phyloP scores from a whole-genome alignment of 2,329 filamentous ascomycete species.

The Aspergillus arachidicola region DNA sequence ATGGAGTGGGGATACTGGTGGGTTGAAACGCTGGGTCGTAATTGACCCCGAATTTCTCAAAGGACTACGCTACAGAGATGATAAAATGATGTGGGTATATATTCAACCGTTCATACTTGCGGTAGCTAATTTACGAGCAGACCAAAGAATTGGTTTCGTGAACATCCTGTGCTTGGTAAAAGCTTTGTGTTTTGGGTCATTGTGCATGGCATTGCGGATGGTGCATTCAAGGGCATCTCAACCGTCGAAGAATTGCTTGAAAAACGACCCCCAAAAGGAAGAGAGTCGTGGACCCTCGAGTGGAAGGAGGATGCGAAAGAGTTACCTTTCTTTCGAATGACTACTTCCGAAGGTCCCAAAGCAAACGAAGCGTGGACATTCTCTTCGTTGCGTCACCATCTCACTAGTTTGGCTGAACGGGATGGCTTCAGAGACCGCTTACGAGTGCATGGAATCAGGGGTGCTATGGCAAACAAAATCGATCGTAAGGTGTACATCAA shows the following conservation, averaged over 20 bases:
- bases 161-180: too few species aligned
- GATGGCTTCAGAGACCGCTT: constrained; percentile 7
- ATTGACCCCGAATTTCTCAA: constrained; percentile 24
- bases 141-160: too few species aligned
- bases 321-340: constrained; percentile 19
- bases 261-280: constrained; percentile 12
- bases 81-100: too few species aligned
- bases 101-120: too few species aligned
- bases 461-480: constrained; percentile 6
- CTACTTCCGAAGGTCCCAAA: constrained; percentile 13
- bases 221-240: background rate
- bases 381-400: constrained; percentile 14
- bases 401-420: constrained; percentile 1
- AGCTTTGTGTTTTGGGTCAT: too few species aligned
- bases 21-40: constrained; percentile 18
- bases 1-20: constrained; percentile 10
- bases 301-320: constrained; percentile 13
- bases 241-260: constrained; percentile 19
- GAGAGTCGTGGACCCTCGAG: constrained; percentile 23
- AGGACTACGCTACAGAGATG: constrained; percentile 7
- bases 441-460: constrained; percentile 4
- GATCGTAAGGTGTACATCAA: background rate
- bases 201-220: too few species aligned
- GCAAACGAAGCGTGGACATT: constrained; percentile 15
- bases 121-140: too few species aligned